A percentile compares a stretch with the other conserved stretches of the same genome.
Conservation (phyloP, 1,284 basidiomycete species). For the Coniferiporia sulphurascens region DNA sequence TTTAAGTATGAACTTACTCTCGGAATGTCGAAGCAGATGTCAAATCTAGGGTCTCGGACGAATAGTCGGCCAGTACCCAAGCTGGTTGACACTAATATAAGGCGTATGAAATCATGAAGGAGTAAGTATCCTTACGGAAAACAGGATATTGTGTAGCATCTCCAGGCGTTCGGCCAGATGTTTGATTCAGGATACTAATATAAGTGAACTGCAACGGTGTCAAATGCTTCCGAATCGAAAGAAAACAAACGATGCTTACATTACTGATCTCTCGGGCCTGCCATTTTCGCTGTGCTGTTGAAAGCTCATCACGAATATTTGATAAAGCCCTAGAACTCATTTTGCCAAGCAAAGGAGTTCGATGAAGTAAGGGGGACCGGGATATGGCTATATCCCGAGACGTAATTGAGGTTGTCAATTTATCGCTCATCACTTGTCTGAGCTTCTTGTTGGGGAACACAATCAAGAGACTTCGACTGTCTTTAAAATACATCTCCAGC, state of each 20-base stretch:
- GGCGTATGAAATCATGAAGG: background rate
- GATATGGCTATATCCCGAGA: conserved; percentile 34
- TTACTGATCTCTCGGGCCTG: conserved; percentile 87
- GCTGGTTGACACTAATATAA: conserved; percentile 37
- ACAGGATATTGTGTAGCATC: conserved; percentile 96
- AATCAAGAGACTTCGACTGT: conserved; percentile 77
- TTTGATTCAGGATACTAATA: conserved; percentile 81
- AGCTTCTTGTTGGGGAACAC: conserved; percentile 72
- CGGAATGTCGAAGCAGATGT: conserved; percentile 64
- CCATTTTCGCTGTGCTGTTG: conserved; percentile 74
- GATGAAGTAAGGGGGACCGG: conserved; percentile 41
- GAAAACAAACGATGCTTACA: conserved; percentile 37
- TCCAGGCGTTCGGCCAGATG: conserved; percentile 86
- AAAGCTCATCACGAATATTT: conserved; percentile 54
- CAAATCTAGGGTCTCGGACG: conserved; percentile 71
- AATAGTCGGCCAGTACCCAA: conserved; percentile 87
- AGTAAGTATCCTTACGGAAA: conserved; percentile 59
- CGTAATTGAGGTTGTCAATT: conserved; percentile 46
- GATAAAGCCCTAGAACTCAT: conserved; percentile 42
- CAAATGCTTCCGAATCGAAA: conserved; percentile 10
- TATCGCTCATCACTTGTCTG: conserved; percentile 59
- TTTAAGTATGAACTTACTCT: conserved; percentile 50
- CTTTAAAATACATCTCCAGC: conserved; percentile 87
- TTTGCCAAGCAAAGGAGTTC: conserved; percentile 51
- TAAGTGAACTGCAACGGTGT: conserved; percentile 67